Evolutionary conservation across 169 alveolate species (phyloP).

Genomic region (Plasmodium gonderi): DNA sequence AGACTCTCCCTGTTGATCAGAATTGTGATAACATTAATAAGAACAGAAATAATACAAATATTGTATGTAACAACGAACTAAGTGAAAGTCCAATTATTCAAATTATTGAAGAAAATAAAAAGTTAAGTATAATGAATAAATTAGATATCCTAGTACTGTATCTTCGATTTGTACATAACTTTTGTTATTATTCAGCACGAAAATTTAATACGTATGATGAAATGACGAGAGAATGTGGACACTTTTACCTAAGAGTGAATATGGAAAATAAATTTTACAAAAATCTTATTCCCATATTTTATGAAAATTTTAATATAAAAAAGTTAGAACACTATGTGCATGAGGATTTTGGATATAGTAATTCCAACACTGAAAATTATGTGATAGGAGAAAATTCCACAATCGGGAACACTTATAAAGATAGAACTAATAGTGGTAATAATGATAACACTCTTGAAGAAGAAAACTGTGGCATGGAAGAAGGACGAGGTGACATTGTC

Average conservation of each 20-base stretch:
- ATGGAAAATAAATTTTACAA: conserved; percentile 14
- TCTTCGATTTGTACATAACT: conserved; percentile 65
- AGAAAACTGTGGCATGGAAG: too few species aligned
- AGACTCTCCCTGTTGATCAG: not conserved
- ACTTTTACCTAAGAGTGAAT: conserved; percentile 52
- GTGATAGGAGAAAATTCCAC: not conserved
- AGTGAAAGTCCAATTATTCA: conserved; percentile 31
- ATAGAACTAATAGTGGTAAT: not conserved
- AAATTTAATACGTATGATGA: conserved; percentile 71
- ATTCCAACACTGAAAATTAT: not conserved
- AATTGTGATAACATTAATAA: not conserved
- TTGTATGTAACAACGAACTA: not conserved
- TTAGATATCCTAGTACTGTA: conserved; percentile 49
- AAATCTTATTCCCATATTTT: conserved; percentile 44
- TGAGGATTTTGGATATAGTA: not conserved
- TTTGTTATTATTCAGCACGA: conserved; percentile 67
- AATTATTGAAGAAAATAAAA: conserved; percentile 22
- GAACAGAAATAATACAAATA: not conserved
- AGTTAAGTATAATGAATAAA: conserved; percentile 1
- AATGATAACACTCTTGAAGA: not conserved
- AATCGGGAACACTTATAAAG: not conserved
- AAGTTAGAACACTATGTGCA: not conserved
- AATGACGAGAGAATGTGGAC: conserved; percentile 70
- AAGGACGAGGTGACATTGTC: too few species aligned
- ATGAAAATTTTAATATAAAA: conserved; percentile 49